Conservation (phyloP, 768 basidiomycete species). For the Thelephora aurantiotincta region DNA sequence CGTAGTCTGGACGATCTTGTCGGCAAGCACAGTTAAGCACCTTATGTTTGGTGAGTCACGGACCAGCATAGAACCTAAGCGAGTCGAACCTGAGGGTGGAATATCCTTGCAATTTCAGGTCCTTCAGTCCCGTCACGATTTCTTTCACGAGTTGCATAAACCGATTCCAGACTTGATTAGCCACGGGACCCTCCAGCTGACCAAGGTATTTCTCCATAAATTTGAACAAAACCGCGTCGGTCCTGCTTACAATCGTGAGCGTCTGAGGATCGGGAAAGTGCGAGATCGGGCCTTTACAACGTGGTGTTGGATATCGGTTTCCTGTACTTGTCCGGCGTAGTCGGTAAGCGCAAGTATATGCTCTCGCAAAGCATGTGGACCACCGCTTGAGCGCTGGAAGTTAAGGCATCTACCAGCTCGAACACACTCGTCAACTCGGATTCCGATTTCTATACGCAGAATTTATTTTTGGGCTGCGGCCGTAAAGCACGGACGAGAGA, state of each 20-base stretch:
- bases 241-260: conserved; percentile 25
- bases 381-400: conserved; percentile 72
- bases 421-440: conserved; percentile 37
- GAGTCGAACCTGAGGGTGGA: conserved; percentile 57
- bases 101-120: conserved; percentile 61
- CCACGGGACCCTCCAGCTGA: conserved; percentile 80
- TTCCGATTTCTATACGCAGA: conserved; percentile 5
- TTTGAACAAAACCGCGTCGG: conserved; percentile 58
- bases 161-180: conserved; percentile 83
- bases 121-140: conserved; percentile 44
- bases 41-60: conserved; percentile 21
- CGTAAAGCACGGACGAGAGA: too few relatives aligned
- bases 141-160: conserved; percentile 72
- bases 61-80: not conserved
- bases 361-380: conserved; percentile 86
- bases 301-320: conserved; percentile 50
- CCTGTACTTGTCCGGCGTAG: conserved; percentile 41
- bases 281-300: conserved; percentile 36
- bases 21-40: conserved; percentile 64
- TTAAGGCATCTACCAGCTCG: conserved; percentile 70
- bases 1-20: conserved; percentile 78
- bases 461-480: not conserved
- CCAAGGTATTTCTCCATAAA: conserved; percentile 82
- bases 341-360: conserved; percentile 45
- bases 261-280: not conserved